These are phyloP conservation scores for Mycena crocata DNA, from an alignment of 768 basidiomycete species.

Conservation along the genomic window DNA sequence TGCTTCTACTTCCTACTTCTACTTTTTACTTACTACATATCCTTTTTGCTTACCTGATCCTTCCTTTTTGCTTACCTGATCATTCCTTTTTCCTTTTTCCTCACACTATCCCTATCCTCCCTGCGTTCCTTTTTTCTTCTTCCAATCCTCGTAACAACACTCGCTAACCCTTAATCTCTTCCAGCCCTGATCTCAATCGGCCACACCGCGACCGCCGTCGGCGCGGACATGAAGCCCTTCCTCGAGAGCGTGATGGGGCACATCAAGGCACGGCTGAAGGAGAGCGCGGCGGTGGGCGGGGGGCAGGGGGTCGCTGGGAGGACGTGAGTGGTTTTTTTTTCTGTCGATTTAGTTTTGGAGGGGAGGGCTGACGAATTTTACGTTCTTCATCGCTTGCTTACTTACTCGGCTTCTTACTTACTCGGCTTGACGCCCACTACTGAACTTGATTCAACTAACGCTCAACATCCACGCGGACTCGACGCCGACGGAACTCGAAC, in stretches of 20 bases:
- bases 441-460: neutral
- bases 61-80: too few species aligned
- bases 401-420: too few species aligned
- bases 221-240: conserved; percentile 95
- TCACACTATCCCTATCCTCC: too few species aligned
- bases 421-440: too few species aligned
- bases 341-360: too few species aligned
- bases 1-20: too few species aligned
- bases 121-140: conserved; percentile 9
- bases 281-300: conserved; percentile 7
- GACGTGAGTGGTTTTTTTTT: conserved; percentile 71
- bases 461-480: neutral
- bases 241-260: conserved; percentile 92
- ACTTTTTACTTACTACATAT: too few species aligned
- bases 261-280: conserved; percentile 65
- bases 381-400: neutral
- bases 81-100: too few species aligned
- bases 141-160: neutral
- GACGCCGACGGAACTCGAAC: too few species aligned
- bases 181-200: conserved; percentile 97
- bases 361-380: too few species aligned
- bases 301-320: conserved; percentile 56
- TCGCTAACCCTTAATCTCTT: too few species aligned
- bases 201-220: conserved; percentile 91
- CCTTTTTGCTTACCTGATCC: too few species aligned